These are phyloP conservation scores for Aechmea fasciata DNA, from an alignment of 176 grass and related monocot species.

Conservation along the genomic window DNA sequence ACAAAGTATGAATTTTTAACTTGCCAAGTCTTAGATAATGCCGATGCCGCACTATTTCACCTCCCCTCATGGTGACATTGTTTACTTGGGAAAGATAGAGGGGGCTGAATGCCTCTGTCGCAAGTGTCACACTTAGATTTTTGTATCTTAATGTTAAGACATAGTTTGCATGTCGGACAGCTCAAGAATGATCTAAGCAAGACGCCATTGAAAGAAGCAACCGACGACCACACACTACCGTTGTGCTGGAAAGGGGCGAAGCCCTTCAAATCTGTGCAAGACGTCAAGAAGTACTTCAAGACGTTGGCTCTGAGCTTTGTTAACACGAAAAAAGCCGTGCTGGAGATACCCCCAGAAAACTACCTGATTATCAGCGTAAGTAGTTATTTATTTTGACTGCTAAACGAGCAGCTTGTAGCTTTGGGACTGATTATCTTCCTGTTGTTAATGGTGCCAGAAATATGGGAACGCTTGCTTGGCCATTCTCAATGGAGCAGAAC, in stretches of 20 bases:
- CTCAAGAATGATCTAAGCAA: conserved; percentile 44
- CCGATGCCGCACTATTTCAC: too few species aligned
- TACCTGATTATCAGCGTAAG: conserved; percentile 84
- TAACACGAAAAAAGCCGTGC: conserved; percentile 43
- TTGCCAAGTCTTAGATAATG: too few species aligned
- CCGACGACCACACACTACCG: conserved; percentile 42
- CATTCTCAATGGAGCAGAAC: conserved; percentile 64
- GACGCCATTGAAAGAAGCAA: conserved; percentile 45
- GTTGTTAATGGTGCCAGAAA: conserved; percentile 41
- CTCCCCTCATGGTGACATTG: too few species aligned
- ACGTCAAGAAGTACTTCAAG: conserved; percentile 84
- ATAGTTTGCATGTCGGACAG: conserved; percentile 16
- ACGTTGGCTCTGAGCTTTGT: conserved; percentile 55
- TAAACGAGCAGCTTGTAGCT: too few species aligned
- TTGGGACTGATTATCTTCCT: background rate
- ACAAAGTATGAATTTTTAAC: too few species aligned
- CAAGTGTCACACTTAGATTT: too few species aligned
- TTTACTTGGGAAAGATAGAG: too few species aligned
- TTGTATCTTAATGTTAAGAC: too few species aligned
- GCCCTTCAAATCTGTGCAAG: conserved; percentile 69
- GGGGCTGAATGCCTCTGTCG: too few species aligned
- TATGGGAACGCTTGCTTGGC: conserved; percentile 82
- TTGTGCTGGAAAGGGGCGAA: conserved; percentile 87
- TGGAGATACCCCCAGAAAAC: conserved; percentile 90
- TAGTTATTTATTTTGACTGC: background rate